phyloP scores from a whole-genome alignment of 1,139 yeast species.

The Pichia sp. region DNA sequence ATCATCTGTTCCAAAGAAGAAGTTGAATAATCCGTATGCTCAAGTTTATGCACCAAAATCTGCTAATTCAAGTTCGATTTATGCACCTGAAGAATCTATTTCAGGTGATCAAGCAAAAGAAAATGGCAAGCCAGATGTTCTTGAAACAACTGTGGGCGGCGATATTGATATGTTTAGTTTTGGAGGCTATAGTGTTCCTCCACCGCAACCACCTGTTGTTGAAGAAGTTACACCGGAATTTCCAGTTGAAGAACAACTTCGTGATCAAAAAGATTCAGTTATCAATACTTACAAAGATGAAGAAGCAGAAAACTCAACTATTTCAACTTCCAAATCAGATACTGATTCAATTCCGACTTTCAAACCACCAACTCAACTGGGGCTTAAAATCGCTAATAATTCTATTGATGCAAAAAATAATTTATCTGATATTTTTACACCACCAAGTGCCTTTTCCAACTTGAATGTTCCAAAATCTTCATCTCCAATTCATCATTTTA shows the following conservation, averaged over 20 bases:
- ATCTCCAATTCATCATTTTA: slow-evolving; percentile 23
- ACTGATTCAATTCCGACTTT: slow-evolving; percentile 7
- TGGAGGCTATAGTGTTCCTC: slow-evolving; percentile 16
- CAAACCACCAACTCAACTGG: slow-evolving; percentile 19
- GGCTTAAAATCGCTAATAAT: slow-evolving; percentile 4
- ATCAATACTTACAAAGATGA: not conserved
- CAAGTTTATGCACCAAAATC: slow-evolving; percentile 13
- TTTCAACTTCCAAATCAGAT: not conserved
- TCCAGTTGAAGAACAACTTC: not conserved
- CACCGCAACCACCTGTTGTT: not conserved
- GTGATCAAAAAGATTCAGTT: not conserved
- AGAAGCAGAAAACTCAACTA: not conserved
- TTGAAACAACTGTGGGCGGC: not conserved
- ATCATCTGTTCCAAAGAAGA: not conserved
- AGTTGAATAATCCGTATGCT: slow-evolving; percentile 16
- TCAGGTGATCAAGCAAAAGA: too few species aligned
- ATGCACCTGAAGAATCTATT: not conserved
- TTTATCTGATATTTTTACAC: slow-evolving; percentile 20
- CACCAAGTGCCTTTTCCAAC: slow-evolving; percentile 15
- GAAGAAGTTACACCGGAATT: not conserved
- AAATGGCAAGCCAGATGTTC: too few species aligned
- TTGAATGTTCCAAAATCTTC: not conserved
- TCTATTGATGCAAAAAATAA: not conserved
- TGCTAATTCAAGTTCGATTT: not conserved
- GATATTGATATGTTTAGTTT: slow-evolving; percentile 15